Evolutionary conservation across 2,329 filamentous ascomycete genomes (phyloP).

Genomic region (Cladosporium sp.): DNA sequence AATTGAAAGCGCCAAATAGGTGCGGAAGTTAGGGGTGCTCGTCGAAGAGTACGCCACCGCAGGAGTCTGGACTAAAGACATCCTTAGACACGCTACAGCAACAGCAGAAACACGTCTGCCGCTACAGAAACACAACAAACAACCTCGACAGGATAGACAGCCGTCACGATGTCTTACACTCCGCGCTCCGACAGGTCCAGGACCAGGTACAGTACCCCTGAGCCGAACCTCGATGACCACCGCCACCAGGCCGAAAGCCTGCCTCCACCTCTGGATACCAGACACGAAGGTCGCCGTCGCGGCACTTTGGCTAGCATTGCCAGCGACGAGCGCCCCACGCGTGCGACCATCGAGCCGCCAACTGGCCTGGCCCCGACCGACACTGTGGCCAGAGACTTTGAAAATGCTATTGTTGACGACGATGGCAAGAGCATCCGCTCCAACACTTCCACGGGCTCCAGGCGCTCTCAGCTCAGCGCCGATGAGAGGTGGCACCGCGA

Average conservation of each 20-base stretch:
- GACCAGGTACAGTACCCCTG: constrained; percentile 64
- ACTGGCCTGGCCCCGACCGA: constrained; percentile 35
- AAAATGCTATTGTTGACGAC: constrained; percentile 74
- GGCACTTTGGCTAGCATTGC: constrained; percentile 67
- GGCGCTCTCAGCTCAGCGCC: constrained; percentile 15
- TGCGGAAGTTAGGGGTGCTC: constrained; percentile 9
- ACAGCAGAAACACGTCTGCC: neutral
- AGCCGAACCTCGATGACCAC: constrained; percentile 83
- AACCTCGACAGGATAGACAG: constrained; percentile 8
- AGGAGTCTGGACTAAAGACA: neutral
- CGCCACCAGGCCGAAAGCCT: constrained; percentile 59
- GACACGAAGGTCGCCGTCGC: constrained; percentile 46
- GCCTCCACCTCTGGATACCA: constrained; percentile 47
- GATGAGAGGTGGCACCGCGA: constrained; percentile 29
- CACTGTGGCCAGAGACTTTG: constrained; percentile 67
- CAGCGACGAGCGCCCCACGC: constrained; percentile 36
- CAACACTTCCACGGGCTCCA: constrained; percentile 40
- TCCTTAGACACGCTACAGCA: neutral
- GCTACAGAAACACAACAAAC: neutral
- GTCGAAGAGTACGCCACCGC: neutral
- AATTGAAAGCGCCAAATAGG: constrained; percentile 12
- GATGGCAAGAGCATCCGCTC: constrained; percentile 52
- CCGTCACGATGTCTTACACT: constrained; percentile 45
- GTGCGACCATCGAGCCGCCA: constrained; percentile 39
- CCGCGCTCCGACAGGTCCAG: constrained; percentile 61